These are phyloP conservation scores for Daldinia vernicosa DNA, from an alignment of 495 filamentous ascomycete genomes.

Conservation along the genomic window DNA sequence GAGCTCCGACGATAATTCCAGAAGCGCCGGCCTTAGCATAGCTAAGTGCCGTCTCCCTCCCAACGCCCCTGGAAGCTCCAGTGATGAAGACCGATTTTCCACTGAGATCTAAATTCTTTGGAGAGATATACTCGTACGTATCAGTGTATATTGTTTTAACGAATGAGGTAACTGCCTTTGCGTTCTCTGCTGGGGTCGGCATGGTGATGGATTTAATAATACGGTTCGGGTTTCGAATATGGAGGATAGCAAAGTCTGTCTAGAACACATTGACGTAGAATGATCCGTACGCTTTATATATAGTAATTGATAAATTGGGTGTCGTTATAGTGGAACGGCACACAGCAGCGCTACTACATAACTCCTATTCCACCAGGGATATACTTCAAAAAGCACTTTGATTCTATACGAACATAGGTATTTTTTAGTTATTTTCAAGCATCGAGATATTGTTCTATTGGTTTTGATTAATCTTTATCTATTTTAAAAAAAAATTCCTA, in stretches of 20 bases:
- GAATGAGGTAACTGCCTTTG: conserved; percentile 23
- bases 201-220: conserved; percentile 21
- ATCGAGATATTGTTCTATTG: too few relatives aligned
- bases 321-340: neutral
- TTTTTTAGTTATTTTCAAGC: too few relatives aligned
- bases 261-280: neutral
- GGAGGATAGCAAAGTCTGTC: neutral
- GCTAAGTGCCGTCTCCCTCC: conserved; percentile 58
- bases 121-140: conserved; percentile 51
- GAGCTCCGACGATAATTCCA: conserved; percentile 54
- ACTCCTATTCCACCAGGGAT: neutral
- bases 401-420: too few relatives aligned
- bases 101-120: conserved; percentile 51
- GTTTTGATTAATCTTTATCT: too few relatives aligned
- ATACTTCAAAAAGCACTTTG: too few relatives aligned
- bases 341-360: neutral
- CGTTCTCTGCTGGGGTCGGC: conserved; percentile 22
- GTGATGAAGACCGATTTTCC: conserved; percentile 66
- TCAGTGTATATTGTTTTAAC: conserved; percentile 45
- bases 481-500: too few relatives aligned
- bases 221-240: neutral
- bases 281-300: neutral
- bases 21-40: conserved; percentile 56
- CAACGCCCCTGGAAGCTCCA: conserved; percentile 66
- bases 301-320: neutral